These are phyloP conservation scores for Cornus florida DNA, from an alignment of 148 eudicot species.

Conservation along the genomic window DNA sequence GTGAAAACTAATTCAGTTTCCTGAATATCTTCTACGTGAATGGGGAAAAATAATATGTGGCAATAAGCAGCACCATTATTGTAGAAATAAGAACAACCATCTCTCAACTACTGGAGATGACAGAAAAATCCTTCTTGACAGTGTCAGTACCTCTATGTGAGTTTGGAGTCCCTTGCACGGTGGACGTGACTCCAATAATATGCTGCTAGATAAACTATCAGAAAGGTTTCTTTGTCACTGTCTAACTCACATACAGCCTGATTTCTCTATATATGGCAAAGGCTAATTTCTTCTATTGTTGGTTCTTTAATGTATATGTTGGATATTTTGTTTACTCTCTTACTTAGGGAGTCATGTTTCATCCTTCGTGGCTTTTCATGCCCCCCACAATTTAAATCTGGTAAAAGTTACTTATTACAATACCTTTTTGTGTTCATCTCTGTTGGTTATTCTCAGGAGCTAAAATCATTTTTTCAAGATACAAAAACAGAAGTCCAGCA, in stretches of 20 bases:
- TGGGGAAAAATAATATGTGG: too few relatives aligned
- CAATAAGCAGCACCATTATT: too few relatives aligned
- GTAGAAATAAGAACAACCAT: too few relatives aligned
- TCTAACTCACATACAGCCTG: not conserved
- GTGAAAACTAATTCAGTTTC: too few relatives aligned
- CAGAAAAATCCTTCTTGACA: too few relatives aligned
- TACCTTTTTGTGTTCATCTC: not conserved
- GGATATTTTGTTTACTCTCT: not conserved
- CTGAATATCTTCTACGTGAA: too few relatives aligned
- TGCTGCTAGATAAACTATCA: not conserved
- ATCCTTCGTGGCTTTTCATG: not conserved
- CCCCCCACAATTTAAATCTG: not conserved
- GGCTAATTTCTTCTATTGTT: not conserved
- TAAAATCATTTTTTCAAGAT: constrained; percentile 51
- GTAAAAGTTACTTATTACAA: not conserved
- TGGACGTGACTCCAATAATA: not conserved
- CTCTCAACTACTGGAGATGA: too few relatives aligned
- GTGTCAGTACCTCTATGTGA: too few relatives aligned
- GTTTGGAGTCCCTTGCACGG: too few relatives aligned
- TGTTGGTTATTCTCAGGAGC: constrained; percentile 43
- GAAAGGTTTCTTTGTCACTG: not conserved
- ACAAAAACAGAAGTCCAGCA: constrained; percentile 51
- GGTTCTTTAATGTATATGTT: not conserved
- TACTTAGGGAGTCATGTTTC: not conserved
- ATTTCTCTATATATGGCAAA: too few relatives aligned